A percentile compares a stretch with the other conserved stretches of the same genome.
Conservation (phyloP, 2,329 filamentous ascomycete species). For the Cryphonectria naterciae region DNA sequence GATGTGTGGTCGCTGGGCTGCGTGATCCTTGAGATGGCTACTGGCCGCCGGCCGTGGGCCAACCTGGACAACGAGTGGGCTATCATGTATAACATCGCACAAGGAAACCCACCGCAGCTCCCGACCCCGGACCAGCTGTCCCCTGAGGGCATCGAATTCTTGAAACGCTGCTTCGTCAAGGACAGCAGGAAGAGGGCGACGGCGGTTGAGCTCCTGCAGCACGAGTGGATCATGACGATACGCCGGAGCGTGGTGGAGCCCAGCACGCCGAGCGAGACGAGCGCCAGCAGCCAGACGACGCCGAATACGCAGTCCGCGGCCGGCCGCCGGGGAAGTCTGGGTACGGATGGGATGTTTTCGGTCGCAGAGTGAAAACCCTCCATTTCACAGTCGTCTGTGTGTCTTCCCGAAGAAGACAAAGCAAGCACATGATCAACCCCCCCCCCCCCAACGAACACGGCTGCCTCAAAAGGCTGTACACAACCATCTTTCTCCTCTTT, state of each 20-base stretch:
- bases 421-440: neutral
- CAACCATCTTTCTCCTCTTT: neutral
- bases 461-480: neutral
- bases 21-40: slow-evolving; percentile 97
- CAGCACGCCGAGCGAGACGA: slow-evolving; percentile 62
- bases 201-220: slow-evolving; percentile 87
- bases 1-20: slow-evolving; percentile 97
- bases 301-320: slow-evolving; percentile 38
- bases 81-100: slow-evolving; percentile 99
- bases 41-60: slow-evolving; percentile 90
- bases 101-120: slow-evolving; percentile 88
- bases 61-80: slow-evolving; percentile 98
- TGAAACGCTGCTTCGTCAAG: slow-evolving; percentile 82
- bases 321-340: slow-evolving; percentile 36
- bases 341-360: slow-evolving; percentile 42
- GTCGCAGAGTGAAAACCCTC: neutral
- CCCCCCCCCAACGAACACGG: neutral
- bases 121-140: slow-evolving; percentile 84
- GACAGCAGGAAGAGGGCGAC: slow-evolving; percentile 80
- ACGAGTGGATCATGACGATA: slow-evolving; percentile 83
- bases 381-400: neutral
- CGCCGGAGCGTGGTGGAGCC: slow-evolving; percentile 68
- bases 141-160: slow-evolving; percentile 81
- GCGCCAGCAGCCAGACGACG: slow-evolving; percentile 47
- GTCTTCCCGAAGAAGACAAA: neutral